phyloP scores from a whole-genome alignment of 163 green algal genomes.

The Chlorella variabilis region DNA sequence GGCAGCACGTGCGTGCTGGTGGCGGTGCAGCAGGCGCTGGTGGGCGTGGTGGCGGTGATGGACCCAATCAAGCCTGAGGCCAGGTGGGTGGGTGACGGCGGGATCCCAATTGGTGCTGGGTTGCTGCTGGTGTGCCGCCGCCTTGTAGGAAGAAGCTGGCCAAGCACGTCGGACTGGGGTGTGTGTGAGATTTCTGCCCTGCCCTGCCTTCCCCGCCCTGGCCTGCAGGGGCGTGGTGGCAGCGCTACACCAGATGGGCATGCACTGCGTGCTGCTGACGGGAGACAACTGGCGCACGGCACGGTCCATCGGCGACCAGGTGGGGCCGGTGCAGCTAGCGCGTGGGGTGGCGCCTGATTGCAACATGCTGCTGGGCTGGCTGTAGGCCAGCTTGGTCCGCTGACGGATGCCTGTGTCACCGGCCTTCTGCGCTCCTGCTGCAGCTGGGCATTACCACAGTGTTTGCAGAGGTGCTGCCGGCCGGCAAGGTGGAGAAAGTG shows the following conservation, averaged over 20 bases:
- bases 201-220: neutral
- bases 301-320: slow-evolving; percentile 60
- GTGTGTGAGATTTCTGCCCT: neutral
- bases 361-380: no score
- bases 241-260: slow-evolving; percentile 64
- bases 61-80: slow-evolving; percentile 94
- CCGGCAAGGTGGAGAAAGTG: slow-evolving; percentile 58
- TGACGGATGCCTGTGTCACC: neutral
- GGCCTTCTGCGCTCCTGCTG: neutral
- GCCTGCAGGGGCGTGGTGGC: slow-evolving; percentile 71
- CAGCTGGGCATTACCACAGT: slow-evolving; percentile 65
- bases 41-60: slow-evolving; percentile 78
- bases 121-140: no score
- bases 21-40: slow-evolving; percentile 56
- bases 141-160: no score
- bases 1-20: slow-evolving; percentile 73
- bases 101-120: neutral
- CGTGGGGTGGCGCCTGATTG: neutral
- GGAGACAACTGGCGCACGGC: slow-evolving; percentile 87
- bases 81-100: slow-evolving; percentile 3
- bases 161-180: no score
- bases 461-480: slow-evolving; percentile 62
- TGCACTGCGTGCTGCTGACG: slow-evolving; percentile 76
- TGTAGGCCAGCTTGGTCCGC: no score
- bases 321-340: slow-evolving; percentile 44